Conservation (phyloP, 2,329 filamentous ascomycete genomes). For the Colletotrichum lentis region DNA sequence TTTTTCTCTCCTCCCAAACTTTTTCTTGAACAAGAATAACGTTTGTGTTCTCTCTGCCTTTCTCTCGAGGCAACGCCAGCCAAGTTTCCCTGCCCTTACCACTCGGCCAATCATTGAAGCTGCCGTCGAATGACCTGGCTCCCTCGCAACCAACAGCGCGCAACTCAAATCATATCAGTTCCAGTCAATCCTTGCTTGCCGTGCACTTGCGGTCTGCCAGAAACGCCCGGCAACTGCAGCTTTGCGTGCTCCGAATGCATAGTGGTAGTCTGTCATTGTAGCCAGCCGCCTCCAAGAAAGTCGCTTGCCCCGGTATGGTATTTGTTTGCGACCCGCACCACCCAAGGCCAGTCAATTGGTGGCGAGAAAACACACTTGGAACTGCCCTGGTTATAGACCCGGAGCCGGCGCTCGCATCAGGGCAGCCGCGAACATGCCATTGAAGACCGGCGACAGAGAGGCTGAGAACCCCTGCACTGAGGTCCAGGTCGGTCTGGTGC, state of each 20-base stretch:
- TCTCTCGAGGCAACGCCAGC: constrained; percentile 5
- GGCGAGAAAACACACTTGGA: constrained; percentile 19
- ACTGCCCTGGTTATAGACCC: constrained; percentile 16
- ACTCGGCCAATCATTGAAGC: neutral
- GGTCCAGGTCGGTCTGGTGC: constrained; percentile 29
- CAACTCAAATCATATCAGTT: neutral
- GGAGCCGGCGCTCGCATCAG: constrained; percentile 19
- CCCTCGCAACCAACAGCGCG: constrained; percentile 1
- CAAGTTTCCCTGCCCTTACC: too few relatives aligned
- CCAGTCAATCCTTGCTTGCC: neutral
- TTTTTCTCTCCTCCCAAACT: too few relatives aligned
- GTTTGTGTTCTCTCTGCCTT: constrained; percentile 16
- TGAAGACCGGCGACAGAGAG: constrained; percentile 7
- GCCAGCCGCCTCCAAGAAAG: neutral
- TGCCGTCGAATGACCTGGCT: constrained; percentile 9
- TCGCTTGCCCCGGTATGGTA: constrained; percentile 21
- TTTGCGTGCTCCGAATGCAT: neutral
- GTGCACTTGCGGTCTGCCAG: neutral
- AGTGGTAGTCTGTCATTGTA: neutral
- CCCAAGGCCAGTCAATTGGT: constrained; percentile 8
- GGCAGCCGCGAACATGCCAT: constrained; percentile 19
- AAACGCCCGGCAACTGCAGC: constrained; percentile 11
- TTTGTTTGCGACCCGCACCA: constrained; percentile 21
- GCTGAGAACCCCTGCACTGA: constrained; percentile 5
- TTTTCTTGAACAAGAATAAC: constrained; percentile 9